These are phyloP conservation scores for Phytophthora hybrid DNA, from an alignment of 352 stramenopile species.

Conservation along the genomic window DNA sequence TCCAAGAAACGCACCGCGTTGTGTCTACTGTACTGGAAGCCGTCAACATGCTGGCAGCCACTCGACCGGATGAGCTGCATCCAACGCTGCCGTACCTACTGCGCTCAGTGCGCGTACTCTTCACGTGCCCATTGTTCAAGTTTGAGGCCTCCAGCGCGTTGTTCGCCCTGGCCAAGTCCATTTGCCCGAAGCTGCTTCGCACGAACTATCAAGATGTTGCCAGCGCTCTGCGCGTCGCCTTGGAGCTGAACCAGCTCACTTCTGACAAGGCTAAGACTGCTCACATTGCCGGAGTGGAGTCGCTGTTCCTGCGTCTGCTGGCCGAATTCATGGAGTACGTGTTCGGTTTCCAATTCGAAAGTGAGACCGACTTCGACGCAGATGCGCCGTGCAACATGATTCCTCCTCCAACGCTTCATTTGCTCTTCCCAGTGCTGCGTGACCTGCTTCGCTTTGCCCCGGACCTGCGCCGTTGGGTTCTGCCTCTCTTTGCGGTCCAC, in stretches of 20 bases:
- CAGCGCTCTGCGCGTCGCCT: conserved; percentile 61
- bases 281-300: conserved; percentile 47
- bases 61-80: conserved; percentile 76
- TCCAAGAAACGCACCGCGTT: conserved; percentile 53
- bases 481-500: conserved; percentile 83
- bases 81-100: conserved; percentile 76
- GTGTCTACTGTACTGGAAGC: conserved; percentile 67
- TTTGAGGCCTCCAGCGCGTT: conserved; percentile 47
- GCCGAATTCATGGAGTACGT: conserved; percentile 76
- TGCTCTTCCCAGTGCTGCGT: conserved; percentile 82
- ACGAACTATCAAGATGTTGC: conserved; percentile 74
- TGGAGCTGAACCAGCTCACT: conserved; percentile 51
- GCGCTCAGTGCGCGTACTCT: conserved; percentile 57
- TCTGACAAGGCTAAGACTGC: conserved; percentile 51
- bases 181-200: conserved; percentile 73
- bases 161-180: conserved; percentile 59
- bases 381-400: conserved; percentile 73
- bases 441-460: conserved; percentile 59
- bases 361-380: conserved; percentile 77
- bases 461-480: conserved; percentile 66
- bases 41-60: conserved; percentile 63
- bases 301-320: conserved; percentile 70
- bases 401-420: conserved; percentile 75
- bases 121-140: conserved; percentile 67
- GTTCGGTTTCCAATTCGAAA: conserved; percentile 87